Base-by-base conservation (phyloP, 768 basidiomycete genomes). In the Kwoniella newhampshirensis region DNA sequence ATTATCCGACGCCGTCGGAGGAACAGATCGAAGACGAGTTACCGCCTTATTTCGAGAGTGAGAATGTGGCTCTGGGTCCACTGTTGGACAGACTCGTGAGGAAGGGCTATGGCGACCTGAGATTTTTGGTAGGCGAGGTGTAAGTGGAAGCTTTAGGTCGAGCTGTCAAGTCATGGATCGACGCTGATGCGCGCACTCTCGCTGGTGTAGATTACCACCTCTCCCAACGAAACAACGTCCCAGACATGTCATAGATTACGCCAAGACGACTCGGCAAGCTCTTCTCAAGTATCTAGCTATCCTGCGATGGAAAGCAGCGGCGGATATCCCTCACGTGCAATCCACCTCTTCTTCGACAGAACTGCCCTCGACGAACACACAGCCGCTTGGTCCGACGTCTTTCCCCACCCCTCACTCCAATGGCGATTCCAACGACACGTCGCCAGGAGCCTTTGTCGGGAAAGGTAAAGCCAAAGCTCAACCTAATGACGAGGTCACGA, bases 341-440 rank as follows among this genome's bases (percentile, higher is more conserved):
- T 47, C 45, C n/a, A 27, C 45, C 25, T 17, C 51, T 44, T 20
- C 20, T 26, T 48, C 54, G 17, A 20, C n/a, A 12, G 48, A 40
- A 45, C 36, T 30, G 18, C 12, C 18, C 45, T 21, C 17, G 35
- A 36, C 4, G 28, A 51, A 46, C 25, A 13, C 26, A 18, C 26
- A 20, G 25, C 58, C 42, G 7, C 58, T 39, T 45, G 49, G 39
- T 18, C 20, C 28, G 3, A 45, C 57, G 8, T 63, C 62, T 8
- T 71, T 68, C 46, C 70, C 70, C 7, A 71, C 70, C 3, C 70
- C 70, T 3, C 67, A 67, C 40, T 64, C 67, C 3, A 64, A 58
- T 46, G 65, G 58, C 9, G 64, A 65, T 15, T 65, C 64, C 4
- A 66, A 57, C 47, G 60, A 67, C 28, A 62, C 59, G 12, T 60